Evolutionary conservation across 2,329 filamentous ascomycete genomes (phyloP).

Genomic region (Pseudopithomyces chartarum): DNA sequence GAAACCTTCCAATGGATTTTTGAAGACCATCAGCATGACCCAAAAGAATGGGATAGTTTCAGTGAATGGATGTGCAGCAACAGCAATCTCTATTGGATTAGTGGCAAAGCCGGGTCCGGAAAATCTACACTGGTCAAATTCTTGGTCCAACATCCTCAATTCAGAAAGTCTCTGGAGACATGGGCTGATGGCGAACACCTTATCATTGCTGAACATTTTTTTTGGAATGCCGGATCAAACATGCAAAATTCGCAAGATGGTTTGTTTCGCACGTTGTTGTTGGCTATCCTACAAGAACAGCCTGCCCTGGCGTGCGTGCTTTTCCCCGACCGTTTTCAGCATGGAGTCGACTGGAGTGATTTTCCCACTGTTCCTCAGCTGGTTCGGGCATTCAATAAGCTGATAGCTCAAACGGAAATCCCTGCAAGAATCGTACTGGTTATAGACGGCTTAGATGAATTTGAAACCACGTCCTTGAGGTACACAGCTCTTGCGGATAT

Average conservation of each 20-base stretch:
- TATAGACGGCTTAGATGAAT: constrained; percentile 7
- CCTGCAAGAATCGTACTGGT: background rate
- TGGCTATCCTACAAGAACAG: constrained; percentile 4
- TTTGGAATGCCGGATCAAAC: constrained; percentile 7
- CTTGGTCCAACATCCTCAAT: background rate
- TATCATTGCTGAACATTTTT: constrained; percentile 3
- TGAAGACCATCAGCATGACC: background rate
- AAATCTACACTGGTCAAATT: background rate
- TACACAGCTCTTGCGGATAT: constrained; percentile 2
- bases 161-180: background rate
- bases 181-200: background rate
- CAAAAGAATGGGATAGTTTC: background rate
- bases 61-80: background rate
- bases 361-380: background rate
- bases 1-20: constrained; percentile 5
- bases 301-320: background rate
- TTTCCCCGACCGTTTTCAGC: background rate
- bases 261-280: background rate
- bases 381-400: background rate
- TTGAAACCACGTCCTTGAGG: background rate
- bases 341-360: background rate
- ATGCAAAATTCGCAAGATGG: constrained; percentile 16
- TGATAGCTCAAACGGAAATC: background rate
- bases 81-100: background rate
- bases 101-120: constrained; percentile 5